phyloP scores from a whole-genome alignment of 306 rosid genomes.

The Prunus salicina region DNA sequence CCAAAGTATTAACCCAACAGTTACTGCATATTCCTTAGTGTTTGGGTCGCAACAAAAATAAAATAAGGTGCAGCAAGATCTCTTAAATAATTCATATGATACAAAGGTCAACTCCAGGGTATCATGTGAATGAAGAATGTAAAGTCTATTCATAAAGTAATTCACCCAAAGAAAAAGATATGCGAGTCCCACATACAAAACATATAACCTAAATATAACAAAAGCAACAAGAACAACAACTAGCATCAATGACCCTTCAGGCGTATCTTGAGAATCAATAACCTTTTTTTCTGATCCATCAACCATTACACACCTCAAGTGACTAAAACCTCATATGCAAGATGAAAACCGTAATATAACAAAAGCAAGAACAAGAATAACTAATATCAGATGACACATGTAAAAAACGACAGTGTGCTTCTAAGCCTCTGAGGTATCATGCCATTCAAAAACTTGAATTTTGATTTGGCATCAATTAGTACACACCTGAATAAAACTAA shows the following conservation, averaged over 20 bases:
- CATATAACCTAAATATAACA: background rate
- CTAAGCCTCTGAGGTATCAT: background rate
- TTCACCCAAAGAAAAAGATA: background rate
- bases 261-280: background rate
- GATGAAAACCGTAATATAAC: background rate
- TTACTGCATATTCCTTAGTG: conserved; percentile 14
- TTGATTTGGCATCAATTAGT: background rate
- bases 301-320: background rate
- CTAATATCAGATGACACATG: background rate
- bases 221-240: background rate
- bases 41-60: conserved; percentile 3
- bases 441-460: background rate
- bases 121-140: background rate
- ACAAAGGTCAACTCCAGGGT: no score
- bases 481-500: conserved; percentile 8
- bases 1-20: conserved; percentile 19
- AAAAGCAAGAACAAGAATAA: background rate
- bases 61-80: background rate
- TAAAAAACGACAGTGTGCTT: background rate
- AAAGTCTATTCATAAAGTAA: background rate
- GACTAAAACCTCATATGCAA: background rate
- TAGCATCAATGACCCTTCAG: background rate
- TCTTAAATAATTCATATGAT: no score
- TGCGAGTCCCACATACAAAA: background rate
- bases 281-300: background rate